Percentiles rank a stretch among this genome's conserved stretches.
These are phyloP conservation scores for Raphanus raphanistrum DNA, from an alignment of 345 rosid species.

Conservation along the genomic window DNA sequence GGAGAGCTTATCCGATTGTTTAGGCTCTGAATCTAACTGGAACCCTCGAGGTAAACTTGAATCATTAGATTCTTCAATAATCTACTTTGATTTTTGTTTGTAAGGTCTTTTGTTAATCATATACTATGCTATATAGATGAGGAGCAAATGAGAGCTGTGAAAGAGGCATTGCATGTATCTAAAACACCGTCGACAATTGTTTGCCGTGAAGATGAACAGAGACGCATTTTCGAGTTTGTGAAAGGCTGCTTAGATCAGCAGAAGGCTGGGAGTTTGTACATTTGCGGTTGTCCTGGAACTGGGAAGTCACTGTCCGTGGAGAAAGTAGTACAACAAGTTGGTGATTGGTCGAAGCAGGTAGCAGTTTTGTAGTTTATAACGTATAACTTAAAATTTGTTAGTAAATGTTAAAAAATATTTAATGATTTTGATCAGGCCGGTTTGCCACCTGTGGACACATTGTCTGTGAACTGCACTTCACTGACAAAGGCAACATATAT, in stretches of 20 bases:
- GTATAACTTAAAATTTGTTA: not conserved
- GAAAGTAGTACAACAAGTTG: constrained; percentile 49
- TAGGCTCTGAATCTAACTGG: constrained; percentile 44
- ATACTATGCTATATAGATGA: constrained; percentile 38
- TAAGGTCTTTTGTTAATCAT: not conserved
- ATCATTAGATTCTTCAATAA: not conserved
- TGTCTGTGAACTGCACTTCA: constrained; percentile 70
- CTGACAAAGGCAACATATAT: constrained; percentile 62
- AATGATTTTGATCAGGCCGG: constrained; percentile 44
- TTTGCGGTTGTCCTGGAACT: constrained; percentile 85
- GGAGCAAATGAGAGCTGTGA: constrained; percentile 57
- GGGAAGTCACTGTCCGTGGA: constrained; percentile 80
- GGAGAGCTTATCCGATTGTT: constrained; percentile 26
- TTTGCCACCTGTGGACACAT: constrained; percentile 48
- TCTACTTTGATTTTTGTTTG: not conserved
- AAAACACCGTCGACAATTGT: constrained; percentile 55
- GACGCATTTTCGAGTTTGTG: constrained; percentile 59
- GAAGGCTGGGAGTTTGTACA: constrained; percentile 70
- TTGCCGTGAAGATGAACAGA: constrained; percentile 76
- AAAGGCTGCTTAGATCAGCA: constrained; percentile 50
- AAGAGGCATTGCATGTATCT: constrained; percentile 74
- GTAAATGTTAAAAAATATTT: not conserved
- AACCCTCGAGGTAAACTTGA: constrained; percentile 54
- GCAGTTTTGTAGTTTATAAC: not conserved
- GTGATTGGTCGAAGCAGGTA: constrained; percentile 68